Percentiles rank a stretch among this genome's conserved stretches.
Evolutionary conservation across 805 yeast genomes (phyloP).

Genomic region (Candida manassasensis): DNA sequence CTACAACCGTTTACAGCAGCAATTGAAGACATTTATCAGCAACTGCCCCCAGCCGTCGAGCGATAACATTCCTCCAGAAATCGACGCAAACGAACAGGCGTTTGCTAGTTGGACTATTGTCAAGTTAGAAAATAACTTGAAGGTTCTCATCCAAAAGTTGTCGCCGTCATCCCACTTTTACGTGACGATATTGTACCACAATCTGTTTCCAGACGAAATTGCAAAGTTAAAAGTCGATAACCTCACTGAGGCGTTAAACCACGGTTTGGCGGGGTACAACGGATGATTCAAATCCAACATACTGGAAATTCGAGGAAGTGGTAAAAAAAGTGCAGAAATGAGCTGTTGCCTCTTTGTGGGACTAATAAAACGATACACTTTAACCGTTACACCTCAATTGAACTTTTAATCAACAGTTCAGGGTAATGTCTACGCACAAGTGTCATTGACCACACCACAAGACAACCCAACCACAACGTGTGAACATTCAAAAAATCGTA

Average conservation of each 20-base stretch:
- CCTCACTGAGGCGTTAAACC: conserved; percentile 22
- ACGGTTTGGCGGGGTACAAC: conserved; percentile 33
- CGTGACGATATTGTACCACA: conserved; percentile 29
- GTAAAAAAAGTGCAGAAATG: too few species aligned
- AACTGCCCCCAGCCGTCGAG: background rate
- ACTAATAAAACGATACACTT: too few species aligned
- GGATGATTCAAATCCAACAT: too few species aligned
- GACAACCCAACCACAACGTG: too few species aligned
- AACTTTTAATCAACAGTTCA: too few species aligned
- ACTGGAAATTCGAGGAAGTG: too few species aligned
- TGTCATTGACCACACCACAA: too few species aligned
- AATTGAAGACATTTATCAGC: conserved; percentile 3
- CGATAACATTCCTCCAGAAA: conserved; percentile 6
- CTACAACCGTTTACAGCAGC: conserved; percentile 21
- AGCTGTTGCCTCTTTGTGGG: too few species aligned
- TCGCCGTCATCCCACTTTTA: conserved; percentile 12
- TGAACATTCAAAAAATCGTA: too few species aligned
- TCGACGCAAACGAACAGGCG: conserved; percentile 1
- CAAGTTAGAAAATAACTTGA: conserved; percentile 25
- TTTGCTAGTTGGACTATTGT: conserved; percentile 24
- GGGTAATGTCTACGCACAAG: too few species aligned
- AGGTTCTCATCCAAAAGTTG: conserved; percentile 21
- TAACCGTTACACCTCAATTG: too few species aligned
- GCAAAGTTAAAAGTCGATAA: conserved; percentile 36
- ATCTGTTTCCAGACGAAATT: conserved; percentile 22